phyloP scores from a whole-genome alignment of 225 moss, liverwort and hornwort genomes.

The Lunularia cruciata region DNA sequence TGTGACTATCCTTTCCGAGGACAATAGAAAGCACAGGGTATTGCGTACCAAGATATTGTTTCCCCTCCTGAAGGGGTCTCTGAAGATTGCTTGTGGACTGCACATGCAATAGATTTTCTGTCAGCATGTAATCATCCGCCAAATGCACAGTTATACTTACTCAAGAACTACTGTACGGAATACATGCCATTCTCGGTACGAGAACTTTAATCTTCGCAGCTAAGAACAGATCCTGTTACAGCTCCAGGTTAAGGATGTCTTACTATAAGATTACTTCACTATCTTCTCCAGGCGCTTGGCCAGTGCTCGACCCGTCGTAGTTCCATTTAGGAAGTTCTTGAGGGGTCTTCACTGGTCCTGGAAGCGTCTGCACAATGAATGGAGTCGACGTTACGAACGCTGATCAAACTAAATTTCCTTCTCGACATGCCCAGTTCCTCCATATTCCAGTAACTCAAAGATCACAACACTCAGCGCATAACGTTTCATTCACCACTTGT shows the following conservation, averaged over 20 bases:
- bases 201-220: neutral
- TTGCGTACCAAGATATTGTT: conserved; percentile 41
- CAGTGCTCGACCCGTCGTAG: conserved; percentile 56
- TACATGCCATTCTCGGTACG: neutral
- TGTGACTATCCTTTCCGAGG: neutral
- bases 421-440: neutral
- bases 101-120: no score
- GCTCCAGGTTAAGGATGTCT: neutral
- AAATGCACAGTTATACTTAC: no score
- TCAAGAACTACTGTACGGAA: neutral
- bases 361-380: conserved; percentile 35
- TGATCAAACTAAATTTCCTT: neutral
- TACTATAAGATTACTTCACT: conserved; percentile 55
- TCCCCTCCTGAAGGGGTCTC: conserved; percentile 51
- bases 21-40: neutral
- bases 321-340: conserved; percentile 55
- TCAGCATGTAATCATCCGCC: neutral
- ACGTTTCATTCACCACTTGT: neutral
- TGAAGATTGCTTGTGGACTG: conserved; percentile 54
- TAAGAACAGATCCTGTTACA: neutral
- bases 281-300: conserved; percentile 49
- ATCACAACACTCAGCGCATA: neutral
- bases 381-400: neutral
- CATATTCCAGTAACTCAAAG: neutral
- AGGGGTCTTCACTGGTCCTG: conserved; percentile 28